Percentiles rank a stretch among this genome's conserved stretches.
Conservation (phyloP, 768 basidiomycete genomes). For the Gymnopilus dilepis region DNA sequence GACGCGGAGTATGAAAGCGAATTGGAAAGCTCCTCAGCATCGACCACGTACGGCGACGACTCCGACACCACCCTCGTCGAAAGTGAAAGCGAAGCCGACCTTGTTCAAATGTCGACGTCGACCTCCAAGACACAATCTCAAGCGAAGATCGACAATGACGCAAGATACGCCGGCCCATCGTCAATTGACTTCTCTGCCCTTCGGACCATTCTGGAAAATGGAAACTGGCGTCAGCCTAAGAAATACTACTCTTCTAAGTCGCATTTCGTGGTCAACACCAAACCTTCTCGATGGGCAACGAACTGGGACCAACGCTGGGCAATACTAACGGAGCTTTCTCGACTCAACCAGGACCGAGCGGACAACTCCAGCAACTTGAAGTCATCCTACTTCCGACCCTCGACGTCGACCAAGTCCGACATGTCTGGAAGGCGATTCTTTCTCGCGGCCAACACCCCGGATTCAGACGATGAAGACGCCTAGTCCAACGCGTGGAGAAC, state of each 20-base stretch:
- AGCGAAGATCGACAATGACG: conserved; percentile 10
- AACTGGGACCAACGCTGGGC: conserved; percentile 63
- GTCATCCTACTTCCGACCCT: neutral
- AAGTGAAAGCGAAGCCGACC: conserved; percentile 46
- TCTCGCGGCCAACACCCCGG: neutral
- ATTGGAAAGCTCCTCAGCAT: conserved; percentile 36
- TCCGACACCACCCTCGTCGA: conserved; percentile 65
- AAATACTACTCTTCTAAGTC: conserved; percentile 1
- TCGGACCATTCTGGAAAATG: conserved; percentile 1
- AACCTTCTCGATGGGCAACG: conserved; percentile 44
- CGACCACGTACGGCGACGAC: conserved; percentile 48
- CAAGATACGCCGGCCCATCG: conserved; percentile 13
- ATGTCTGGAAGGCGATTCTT: conserved; percentile 3
- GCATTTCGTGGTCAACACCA: conserved; percentile 13
- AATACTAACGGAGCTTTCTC: conserved; percentile 49
- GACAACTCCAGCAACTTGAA: neutral
- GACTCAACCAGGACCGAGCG: conserved; percentile 31
- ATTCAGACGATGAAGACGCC: conserved; percentile 13
- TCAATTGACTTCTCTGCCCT: conserved; percentile 1
- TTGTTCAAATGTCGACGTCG: conserved; percentile 15
- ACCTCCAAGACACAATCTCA: conserved; percentile 20
- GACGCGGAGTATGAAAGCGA: conserved; percentile 39
- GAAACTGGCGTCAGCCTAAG: conserved; percentile 21
- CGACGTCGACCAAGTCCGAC: neutral
- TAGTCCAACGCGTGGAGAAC: conserved; percentile 12